Conservation (phyloP, 163 green algal species). For the Chloromonas sp. region DNA sequence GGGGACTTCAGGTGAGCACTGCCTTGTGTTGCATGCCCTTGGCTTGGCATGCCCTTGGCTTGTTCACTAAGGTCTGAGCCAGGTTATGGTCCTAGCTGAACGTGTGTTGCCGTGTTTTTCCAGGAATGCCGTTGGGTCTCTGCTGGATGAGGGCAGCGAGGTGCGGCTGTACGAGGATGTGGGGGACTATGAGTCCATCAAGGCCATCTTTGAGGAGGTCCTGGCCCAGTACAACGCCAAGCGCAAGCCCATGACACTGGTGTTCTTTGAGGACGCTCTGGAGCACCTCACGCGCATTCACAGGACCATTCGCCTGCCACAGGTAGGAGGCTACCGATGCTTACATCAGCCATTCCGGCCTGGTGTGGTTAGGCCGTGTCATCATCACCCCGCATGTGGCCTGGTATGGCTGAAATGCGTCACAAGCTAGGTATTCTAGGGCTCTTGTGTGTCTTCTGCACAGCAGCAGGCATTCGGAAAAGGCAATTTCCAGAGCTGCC, state of each 20-base stretch:
- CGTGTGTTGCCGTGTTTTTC: neutral
- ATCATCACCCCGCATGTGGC: too few species aligned
- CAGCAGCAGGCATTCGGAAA: too few species aligned
- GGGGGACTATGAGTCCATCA: conserved; percentile 56
- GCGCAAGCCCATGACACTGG: conserved; percentile 70
- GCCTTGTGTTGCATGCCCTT: neutral
- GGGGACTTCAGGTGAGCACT: conserved; percentile 57
- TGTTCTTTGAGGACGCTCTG: conserved; percentile 85
- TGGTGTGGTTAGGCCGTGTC: too few species aligned
- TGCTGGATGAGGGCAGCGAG: conserved; percentile 24
- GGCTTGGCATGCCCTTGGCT: too few species aligned
- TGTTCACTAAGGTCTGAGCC: too few species aligned
- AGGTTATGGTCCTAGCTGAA: too few species aligned
- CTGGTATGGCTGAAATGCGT: too few species aligned
- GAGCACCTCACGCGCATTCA: conserved; percentile 81
- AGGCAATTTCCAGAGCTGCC: too few species aligned
- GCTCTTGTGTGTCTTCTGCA: too few species aligned
- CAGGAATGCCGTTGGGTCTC: conserved; percentile 18
- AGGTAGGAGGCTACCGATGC: conserved; percentile 20
- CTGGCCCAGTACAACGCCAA: conserved; percentile 60
- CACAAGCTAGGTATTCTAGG: too few species aligned
- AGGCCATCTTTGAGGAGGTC: conserved; percentile 64
- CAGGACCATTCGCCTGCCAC: conserved; percentile 63
- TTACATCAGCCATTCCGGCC: too few species aligned
- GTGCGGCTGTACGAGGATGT: conserved; percentile 68